A percentile compares a stretch with the other conserved stretches of the same genome.
phyloP scores from a whole-genome alignment of 306 rosid species.

The Fragaria iinumae region DNA sequence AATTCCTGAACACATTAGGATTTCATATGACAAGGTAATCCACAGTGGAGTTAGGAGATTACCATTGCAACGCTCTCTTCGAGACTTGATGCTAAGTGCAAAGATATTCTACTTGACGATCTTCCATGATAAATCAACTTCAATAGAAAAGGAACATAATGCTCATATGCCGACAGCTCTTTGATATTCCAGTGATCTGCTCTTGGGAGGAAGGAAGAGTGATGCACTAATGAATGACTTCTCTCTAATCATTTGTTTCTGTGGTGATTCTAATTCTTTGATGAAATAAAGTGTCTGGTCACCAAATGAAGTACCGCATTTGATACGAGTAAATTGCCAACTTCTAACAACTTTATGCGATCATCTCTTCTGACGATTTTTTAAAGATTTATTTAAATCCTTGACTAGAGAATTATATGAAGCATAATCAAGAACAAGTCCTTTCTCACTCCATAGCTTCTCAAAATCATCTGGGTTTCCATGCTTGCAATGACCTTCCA shows the following conservation, averaged over 20 bases:
- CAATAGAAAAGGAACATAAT: not conserved
- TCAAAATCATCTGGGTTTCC: constrained; percentile 43
- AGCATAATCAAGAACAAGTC: constrained; percentile 71
- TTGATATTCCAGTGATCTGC: not conserved
- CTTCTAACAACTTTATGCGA: constrained; percentile 12
- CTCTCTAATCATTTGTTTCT: not conserved
- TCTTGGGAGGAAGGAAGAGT: not conserved
- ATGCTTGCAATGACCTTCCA: constrained; percentile 84
- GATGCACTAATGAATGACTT: not conserved
- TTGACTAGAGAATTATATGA: constrained; percentile 58
- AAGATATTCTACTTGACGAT: not conserved
- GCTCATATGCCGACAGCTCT: not conserved
- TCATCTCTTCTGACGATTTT: constrained; percentile 52
- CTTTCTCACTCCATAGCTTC: constrained; percentile 55
- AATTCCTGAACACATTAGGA: not conserved
- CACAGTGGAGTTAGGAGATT: not conserved
- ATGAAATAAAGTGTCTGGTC: not conserved
- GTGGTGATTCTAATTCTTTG: not conserved
- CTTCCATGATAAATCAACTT: not conserved
- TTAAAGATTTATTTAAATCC: constrained; percentile 40
- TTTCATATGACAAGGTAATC: not conserved
- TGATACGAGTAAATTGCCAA: not conserved
- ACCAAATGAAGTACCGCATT: not conserved
- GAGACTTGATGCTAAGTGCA: not conserved
- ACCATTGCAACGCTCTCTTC: not conserved